Evolutionary conservation across 306 rosid species (phyloP).

Genomic region (Cicer bijugum): DNA sequence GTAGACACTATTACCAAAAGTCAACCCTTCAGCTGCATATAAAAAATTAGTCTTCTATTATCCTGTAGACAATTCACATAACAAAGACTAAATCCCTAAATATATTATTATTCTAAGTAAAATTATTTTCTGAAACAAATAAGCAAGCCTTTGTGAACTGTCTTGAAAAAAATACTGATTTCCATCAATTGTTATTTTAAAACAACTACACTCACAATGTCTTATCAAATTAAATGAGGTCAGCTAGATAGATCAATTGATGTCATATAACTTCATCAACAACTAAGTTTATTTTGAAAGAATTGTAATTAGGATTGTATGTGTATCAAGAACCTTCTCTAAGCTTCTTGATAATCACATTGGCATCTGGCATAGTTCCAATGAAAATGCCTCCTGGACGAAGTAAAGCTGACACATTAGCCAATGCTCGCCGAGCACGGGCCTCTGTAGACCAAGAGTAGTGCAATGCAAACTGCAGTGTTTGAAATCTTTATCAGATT

Average conservation of each 20-base stretch:
- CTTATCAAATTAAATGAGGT: constrained; percentile 5
- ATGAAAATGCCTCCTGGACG: constrained; percentile 95
- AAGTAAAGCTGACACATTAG: constrained; percentile 92
- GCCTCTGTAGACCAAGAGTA: constrained; percentile 94
- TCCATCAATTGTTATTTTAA: constrained; percentile 15
- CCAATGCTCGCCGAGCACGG: constrained; percentile 89
- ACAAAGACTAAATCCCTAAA: constrained; percentile 12
- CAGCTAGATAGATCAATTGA: constrained; percentile 15
- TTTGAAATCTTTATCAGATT: constrained; percentile 36
- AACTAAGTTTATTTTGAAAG: constrained; percentile 31
- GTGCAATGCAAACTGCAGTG: constrained; percentile 56
- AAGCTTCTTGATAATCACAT: constrained; percentile 88
- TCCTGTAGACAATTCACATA: constrained; percentile 16
- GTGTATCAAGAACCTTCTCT: constrained; percentile 70
- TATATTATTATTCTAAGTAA: neutral
- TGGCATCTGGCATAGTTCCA: constrained; percentile 99
- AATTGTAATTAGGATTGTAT: neutral
- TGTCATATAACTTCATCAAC: constrained; percentile 1
- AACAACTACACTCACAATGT: neutral
- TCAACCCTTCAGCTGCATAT: constrained; percentile 82
- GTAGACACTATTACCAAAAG: constrained; percentile 87
- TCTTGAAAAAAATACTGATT: neutral
- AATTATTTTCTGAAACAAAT: constrained; percentile 1
- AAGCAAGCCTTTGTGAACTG: neutral
- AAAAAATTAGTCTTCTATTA: constrained; percentile 32